These are phyloP conservation scores for Glomus cerebriforme DNA, from an alignment of 192 early-diverging fungal genomes.

Conservation along the genomic window DNA sequence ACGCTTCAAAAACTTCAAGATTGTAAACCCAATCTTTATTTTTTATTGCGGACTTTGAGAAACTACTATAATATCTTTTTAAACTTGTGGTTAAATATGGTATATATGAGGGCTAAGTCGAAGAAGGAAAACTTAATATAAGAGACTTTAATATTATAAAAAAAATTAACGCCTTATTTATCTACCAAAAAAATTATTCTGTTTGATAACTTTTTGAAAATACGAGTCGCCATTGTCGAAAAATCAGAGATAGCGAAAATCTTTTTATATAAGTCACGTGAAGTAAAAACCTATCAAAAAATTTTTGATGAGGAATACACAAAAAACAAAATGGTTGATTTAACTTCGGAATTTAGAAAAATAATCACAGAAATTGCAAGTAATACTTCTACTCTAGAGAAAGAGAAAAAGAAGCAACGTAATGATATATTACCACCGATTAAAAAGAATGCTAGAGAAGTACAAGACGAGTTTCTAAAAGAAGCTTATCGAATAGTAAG, in stretches of 20 bases:
- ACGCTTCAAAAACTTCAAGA: conserved; percentile 56
- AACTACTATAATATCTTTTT: not conserved
- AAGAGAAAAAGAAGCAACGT: not conserved
- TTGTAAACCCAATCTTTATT: not conserved
- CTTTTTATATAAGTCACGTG: too few species aligned
- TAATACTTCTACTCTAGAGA: not conserved
- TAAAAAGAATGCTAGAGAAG: conserved; percentile 10
- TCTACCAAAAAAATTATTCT: not conserved
- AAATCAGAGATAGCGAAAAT: too few species aligned
- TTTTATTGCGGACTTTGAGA: not conserved
- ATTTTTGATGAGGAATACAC: too few species aligned
- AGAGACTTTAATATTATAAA: not conserved
- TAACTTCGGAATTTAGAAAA: conserved; percentile 26
- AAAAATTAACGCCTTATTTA: not conserved
- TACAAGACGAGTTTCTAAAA: conserved; percentile 53
- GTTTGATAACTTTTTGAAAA: not conserved
- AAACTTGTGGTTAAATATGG: not conserved
- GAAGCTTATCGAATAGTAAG: conserved; percentile 66
- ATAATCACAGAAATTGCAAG: conserved; percentile 2
- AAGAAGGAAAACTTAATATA: not conserved
- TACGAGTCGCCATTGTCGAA: not conserved
- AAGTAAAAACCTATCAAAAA: too few species aligned
- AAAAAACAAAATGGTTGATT: conserved; percentile 7
- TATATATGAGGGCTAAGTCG: not conserved
- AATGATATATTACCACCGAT: conserved; percentile 6